Percentiles rank a stretch among this genome's conserved stretches.
Evolutionary conservation across 176 grass and related monocot species (phyloP).

Genomic region (Triticum timopheevii): DNA sequence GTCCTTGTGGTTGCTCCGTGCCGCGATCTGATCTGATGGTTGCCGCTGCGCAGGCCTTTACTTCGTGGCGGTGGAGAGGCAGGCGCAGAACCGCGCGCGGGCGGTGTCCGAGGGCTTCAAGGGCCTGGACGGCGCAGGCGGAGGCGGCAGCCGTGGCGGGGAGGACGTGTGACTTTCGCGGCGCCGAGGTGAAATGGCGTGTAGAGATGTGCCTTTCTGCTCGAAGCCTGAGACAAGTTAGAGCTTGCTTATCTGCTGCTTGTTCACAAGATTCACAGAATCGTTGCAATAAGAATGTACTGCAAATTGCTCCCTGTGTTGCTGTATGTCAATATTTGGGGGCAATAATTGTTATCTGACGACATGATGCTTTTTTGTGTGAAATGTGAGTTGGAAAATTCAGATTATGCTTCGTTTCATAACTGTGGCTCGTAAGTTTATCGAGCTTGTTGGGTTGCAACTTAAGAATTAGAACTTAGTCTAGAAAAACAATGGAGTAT

Average conservation of each 20-base stretch:
- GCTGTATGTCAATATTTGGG: background rate
- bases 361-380: background rate
- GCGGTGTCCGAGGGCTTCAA: constrained; percentile 67
- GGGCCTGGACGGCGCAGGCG: constrained; percentile 38
- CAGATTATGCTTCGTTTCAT: background rate
- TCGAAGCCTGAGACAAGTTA: constrained; percentile 3
- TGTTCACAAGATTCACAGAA: background rate
- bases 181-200: constrained; percentile 10
- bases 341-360: constrained; percentile 8
- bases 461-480: background rate
- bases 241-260: background rate
- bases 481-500: background rate
- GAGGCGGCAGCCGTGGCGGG: constrained; percentile 1
- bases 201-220: background rate
- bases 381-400: background rate
- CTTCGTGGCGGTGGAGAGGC: constrained; percentile 90
- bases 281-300: constrained; percentile 51
- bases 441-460: background rate
- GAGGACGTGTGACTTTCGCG: constrained; percentile 44
- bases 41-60: constrained; percentile 45
- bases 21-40: background rate
- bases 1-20: background rate
- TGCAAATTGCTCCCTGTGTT: background rate
- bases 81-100: constrained; percentile 71
- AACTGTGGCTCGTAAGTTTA: background rate